Evolutionary conservation across 1,284 basidiomycete species (phyloP).

Genomic region (Trichosporon sp.): DNA sequence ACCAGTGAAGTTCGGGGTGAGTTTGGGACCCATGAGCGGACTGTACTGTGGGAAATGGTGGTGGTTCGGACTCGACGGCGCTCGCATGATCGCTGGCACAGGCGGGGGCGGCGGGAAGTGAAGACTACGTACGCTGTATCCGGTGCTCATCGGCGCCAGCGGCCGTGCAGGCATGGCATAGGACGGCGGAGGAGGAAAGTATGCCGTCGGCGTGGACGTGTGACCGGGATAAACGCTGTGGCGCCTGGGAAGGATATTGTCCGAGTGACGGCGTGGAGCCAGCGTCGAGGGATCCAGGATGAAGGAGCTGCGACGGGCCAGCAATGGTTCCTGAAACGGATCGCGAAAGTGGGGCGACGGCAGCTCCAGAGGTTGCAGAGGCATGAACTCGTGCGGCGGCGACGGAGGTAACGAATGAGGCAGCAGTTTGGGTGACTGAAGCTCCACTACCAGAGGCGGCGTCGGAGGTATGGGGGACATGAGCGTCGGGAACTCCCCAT

Average conservation of each 20-base stretch:
- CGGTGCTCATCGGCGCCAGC: background rate
- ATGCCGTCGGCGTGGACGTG: background rate
- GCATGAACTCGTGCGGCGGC: background rate
- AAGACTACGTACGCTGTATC: background rate
- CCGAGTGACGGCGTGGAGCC: background rate
- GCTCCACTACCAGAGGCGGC: background rate
- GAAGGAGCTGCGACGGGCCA: background rate
- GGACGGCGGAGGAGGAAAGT: background rate
- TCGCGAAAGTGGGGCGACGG: background rate
- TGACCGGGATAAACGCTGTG: background rate
- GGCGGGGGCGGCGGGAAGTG: background rate
- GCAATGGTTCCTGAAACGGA: background rate
- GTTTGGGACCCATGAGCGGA: background rate
- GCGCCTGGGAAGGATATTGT: background rate
- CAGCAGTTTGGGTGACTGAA: background rate
- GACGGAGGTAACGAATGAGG: background rate
- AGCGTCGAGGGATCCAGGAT: background rate
- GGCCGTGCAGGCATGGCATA: background rate
- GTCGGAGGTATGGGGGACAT: background rate
- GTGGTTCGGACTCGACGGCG: background rate
- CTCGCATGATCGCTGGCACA: background rate
- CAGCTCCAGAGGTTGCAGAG: background rate
- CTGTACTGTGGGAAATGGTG: background rate
- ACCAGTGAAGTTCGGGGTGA: background rate
- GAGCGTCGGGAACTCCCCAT: background rate